Evolutionary conservation across 345 rosid species (phyloP), one percentile per base, ranked within the genome.

Genomic region (Nasturtium officinale): DNA sequence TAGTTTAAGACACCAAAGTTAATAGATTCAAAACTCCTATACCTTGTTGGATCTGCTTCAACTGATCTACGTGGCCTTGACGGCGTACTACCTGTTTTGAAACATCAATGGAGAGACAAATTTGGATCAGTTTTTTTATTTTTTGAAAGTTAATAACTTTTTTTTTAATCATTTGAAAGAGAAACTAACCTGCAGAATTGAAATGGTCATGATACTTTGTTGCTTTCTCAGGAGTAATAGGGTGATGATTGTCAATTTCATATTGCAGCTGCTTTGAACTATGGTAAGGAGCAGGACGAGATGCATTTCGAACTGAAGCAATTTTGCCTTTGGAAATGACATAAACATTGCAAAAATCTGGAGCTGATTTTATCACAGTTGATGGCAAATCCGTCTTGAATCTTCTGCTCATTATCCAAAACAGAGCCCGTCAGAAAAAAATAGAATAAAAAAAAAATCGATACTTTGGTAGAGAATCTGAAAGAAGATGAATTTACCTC

Each of bases 341-440:
- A 74, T 83, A 95, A 10, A 91, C 91, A 15, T 47, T 89, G 79
- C 97, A 95, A 79, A 95, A 95, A 75, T 90, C 99, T 2, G 96
- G 96, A 61, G 91, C 88, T 12, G 73, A 75, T 71, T 90, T 95
- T 2, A 86, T 77, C 13, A 87, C 82, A 56, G 70, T 38, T 78
- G 81, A 85, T 4, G 97, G 89, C 50, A 86, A 51, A 71, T 86
- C 92, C 18, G 72, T 61, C 82, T 80, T 95, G 79, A 95, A 90
- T 76, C 82, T 83, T 71, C 97, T 91, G 85, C 83, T 64, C 59
- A 23, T 11, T 3, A 71, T 11, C 17, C 59, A 59, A 21, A 59
- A 26, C 38, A 72, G 12, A 54, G 23, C 13, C 12, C 26, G 2
- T 29, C 43, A 1, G 1, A 48, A 12, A 23, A 23, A 23, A 2